Evolutionary conservation across 805 yeast species (phyloP), one percentile per base, ranked within the genome.

Genomic region (Candida silvicultrix): DNA sequence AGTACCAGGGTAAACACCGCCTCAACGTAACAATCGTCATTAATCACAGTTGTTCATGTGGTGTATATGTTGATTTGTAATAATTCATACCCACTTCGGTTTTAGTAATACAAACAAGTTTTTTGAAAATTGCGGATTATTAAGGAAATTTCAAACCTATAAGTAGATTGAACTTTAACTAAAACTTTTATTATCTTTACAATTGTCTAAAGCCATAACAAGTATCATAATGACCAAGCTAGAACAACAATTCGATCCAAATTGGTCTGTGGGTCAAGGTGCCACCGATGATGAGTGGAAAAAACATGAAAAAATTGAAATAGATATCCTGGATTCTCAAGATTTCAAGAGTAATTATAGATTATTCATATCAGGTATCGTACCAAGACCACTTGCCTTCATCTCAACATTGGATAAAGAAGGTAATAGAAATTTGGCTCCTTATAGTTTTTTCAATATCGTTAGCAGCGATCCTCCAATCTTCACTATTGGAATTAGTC

Each of bases 381-480:
- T 71, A 1, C 87, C 87, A 2, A 68, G 87, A 46, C 85, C 85
- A 8, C 70, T 81, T 53, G 86, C 78, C 5, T 73, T 81, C 46
- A 60, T 81, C 3, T 73, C 84, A 5, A 70, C 83, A 0, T 55
- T 75, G 2, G 58, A 67, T 23, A 49, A 51, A 7, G 65, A 67
- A 11, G 83, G 84, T 1, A 54, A 52, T 1, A 52, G 53, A 28
- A 81, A 81, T 55, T 58, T 81, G 36, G 77, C 86, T 1, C 86
- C 86, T n/a, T 81, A 75, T 54, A 77, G 83, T 12, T 81, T 68
- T 59, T 77, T 78, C 57, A 65, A 63, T 22, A 50, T 77, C 21
- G 71, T 74, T 15, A 66, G 65, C 41, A 60, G 63, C 45, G 82
- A 80, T 49, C 87, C 87, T 4, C 86, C 86, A 3, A 68, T 75